phyloP scores from a whole-genome alignment of 345 rosid species.

The Citrus inodora region DNA sequence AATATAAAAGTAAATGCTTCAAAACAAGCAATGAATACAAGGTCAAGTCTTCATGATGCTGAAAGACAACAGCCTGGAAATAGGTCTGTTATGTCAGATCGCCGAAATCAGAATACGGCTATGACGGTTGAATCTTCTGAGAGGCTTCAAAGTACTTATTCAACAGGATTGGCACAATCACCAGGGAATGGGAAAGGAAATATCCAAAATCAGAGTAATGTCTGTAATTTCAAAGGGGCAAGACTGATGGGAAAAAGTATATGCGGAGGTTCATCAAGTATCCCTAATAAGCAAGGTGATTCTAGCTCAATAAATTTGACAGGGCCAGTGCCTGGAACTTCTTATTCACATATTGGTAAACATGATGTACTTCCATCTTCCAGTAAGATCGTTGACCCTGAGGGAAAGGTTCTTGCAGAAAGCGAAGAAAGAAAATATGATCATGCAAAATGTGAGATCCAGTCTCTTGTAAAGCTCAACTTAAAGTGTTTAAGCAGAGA shows the following conservation, averaged over 20 bases:
- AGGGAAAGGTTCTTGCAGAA: constrained; percentile 4
- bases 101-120: constrained; percentile 7
- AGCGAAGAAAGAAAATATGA: constrained; percentile 17
- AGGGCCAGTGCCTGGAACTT: constrained; percentile 10
- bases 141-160: not conserved
- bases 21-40: constrained; percentile 9
- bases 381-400: not conserved
- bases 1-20: constrained; percentile 16
- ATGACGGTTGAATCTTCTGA: not conserved
- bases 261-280: not conserved
- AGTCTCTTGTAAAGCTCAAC: constrained; percentile 55
- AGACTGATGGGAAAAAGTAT: not conserved
- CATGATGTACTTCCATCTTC: constrained; percentile 3
- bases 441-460: constrained; percentile 46
- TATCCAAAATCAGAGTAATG: constrained; percentile 6
- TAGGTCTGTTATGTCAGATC: constrained; percentile 5
- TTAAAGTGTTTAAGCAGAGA: constrained; percentile 44
- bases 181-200: constrained; percentile 4
- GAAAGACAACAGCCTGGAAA: constrained; percentile 16
- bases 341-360: constrained; percentile 8
- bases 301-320: constrained; percentile 3
- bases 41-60: constrained; percentile 5
- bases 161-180: constrained; percentile 11
- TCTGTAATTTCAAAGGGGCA: not conserved
- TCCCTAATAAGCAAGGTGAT: constrained; percentile 3